phyloP scores from a whole-genome alignment of 345 rosid species.

The Rhodamnia rubescens region DNA sequence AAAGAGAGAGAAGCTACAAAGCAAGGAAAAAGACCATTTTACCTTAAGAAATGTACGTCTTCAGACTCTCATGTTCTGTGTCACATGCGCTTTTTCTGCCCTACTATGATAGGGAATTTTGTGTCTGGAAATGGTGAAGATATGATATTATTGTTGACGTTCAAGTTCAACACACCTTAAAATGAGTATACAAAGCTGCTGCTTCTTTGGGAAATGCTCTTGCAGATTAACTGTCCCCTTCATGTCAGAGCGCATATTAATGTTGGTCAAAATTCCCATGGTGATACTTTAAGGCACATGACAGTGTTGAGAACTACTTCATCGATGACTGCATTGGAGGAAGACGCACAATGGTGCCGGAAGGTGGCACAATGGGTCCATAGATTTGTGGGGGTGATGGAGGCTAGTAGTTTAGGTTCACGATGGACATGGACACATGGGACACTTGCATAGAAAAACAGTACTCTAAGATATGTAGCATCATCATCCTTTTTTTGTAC shows the following conservation, averaged over 20 bases:
- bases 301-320: background rate
- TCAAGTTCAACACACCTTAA: background rate
- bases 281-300: background rate
- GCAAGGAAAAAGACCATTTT: slow-evolving; percentile 74
- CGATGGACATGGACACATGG: background rate
- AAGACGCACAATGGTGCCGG: background rate
- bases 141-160: background rate
- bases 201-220: background rate
- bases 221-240: background rate
- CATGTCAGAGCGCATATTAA: background rate
- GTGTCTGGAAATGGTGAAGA: background rate
- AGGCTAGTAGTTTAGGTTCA: background rate
- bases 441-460: background rate
- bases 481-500: background rate
- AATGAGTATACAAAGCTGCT: background rate
- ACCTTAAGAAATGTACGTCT: slow-evolving; percentile 65
- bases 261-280: background rate
- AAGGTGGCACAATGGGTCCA: background rate
- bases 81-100: background rate
- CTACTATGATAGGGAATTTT: background rate
- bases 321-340: background rate
- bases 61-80: background rate
- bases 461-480: background rate
- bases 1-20: slow-evolving; percentile 82
- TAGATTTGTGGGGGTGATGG: background rate